Conservation (phyloP, 495 filamentous ascomycete species). For the Lophiostoma macrostomum region DNA sequence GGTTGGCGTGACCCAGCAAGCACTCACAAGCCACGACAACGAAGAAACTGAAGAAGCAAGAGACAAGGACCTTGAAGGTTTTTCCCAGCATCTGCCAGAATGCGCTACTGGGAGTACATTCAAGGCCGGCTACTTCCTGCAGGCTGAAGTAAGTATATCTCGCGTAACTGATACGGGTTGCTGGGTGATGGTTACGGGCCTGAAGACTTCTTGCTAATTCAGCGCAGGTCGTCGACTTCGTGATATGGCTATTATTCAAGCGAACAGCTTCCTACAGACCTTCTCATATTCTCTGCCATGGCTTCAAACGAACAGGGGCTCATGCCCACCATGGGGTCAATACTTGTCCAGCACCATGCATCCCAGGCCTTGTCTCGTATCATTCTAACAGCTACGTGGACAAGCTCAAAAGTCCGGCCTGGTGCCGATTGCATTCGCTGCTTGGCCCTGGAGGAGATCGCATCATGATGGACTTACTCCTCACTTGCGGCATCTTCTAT, state of each 20-base stretch:
- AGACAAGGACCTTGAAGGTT: slow-evolving; percentile 59
- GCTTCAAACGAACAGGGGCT: slow-evolving; percentile 54
- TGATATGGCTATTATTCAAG: slow-evolving; percentile 71
- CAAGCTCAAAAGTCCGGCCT: slow-evolving; percentile 65
- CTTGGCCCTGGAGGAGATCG: slow-evolving; percentile 74
- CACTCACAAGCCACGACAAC: slow-evolving; percentile 36
- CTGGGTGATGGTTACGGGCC: too few species aligned
- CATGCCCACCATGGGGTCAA: slow-evolving; percentile 32
- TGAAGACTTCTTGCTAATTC: too few species aligned
- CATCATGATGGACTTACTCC: slow-evolving; percentile 75
- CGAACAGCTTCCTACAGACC: slow-evolving; percentile 50
- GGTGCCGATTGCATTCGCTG: slow-evolving; percentile 67
- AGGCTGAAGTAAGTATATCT: slow-evolving; percentile 46
- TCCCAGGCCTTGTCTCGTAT: slow-evolving; percentile 53
- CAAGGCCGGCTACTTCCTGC: slow-evolving; percentile 41
- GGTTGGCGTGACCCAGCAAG: slow-evolving; percentile 49
- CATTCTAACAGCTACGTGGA: slow-evolving; percentile 69
- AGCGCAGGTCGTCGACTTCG: slow-evolving; percentile 76
- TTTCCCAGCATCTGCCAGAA: slow-evolving; percentile 61
- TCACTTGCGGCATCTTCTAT: slow-evolving; percentile 75
- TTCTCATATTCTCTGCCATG: slow-evolving; percentile 74
- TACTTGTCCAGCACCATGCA: slow-evolving; percentile 41
- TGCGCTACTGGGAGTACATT: slow-evolving; percentile 35
- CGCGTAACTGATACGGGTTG: too few species aligned
- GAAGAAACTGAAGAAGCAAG: slow-evolving; percentile 44